These are phyloP conservation scores for Skeletonema grethae DNA, from an alignment of 108 stramenopile species.

Conservation along the genomic window DNA sequence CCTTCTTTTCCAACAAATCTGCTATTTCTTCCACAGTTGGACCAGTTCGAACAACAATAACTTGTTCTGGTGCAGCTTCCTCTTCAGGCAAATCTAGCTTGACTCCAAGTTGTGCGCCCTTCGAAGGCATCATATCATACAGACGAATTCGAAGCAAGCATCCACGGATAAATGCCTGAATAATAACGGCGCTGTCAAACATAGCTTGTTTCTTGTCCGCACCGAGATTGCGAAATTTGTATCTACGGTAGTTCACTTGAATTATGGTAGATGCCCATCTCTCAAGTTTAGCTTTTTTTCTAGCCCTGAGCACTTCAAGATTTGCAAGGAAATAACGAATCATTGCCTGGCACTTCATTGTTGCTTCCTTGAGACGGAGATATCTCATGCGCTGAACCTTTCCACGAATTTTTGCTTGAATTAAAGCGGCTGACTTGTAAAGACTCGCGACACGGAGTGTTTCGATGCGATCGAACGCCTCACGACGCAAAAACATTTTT, in stretches of 20 bases:
- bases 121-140: slow-evolving; percentile 29
- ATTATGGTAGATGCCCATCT: slow-evolving; percentile 45
- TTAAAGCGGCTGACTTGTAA: slow-evolving; percentile 41
- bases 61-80: not conserved
- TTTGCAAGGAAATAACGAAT: slow-evolving; percentile 50
- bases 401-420: slow-evolving; percentile 59
- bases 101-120: slow-evolving; percentile 9
- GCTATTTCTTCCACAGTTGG: slow-evolving; percentile 31
- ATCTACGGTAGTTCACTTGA: slow-evolving; percentile 43
- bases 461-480: slow-evolving; percentile 62
- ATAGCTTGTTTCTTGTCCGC: slow-evolving; percentile 35
- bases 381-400: slow-evolving; percentile 41
- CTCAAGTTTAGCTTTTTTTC: slow-evolving; percentile 25
- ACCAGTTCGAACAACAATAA: slow-evolving; percentile 25
- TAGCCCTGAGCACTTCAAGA: slow-evolving; percentile 33
- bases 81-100: not conserved
- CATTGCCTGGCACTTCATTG: slow-evolving; percentile 42
- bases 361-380: slow-evolving; percentile 42
- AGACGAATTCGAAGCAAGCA: slow-evolving; percentile 32
- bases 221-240: slow-evolving; percentile 42
- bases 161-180: slow-evolving; percentile 71
- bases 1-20: slow-evolving; percentile 15
- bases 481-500: slow-evolving; percentile 61
- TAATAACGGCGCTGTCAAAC: slow-evolving; percentile 50
- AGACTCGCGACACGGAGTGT: slow-evolving; percentile 32